A percentile compares a stretch with the other conserved stretches of the same genome.
phyloP scores from a whole-genome alignment of 306 rosid species.

The Cicer yamashitae region DNA sequence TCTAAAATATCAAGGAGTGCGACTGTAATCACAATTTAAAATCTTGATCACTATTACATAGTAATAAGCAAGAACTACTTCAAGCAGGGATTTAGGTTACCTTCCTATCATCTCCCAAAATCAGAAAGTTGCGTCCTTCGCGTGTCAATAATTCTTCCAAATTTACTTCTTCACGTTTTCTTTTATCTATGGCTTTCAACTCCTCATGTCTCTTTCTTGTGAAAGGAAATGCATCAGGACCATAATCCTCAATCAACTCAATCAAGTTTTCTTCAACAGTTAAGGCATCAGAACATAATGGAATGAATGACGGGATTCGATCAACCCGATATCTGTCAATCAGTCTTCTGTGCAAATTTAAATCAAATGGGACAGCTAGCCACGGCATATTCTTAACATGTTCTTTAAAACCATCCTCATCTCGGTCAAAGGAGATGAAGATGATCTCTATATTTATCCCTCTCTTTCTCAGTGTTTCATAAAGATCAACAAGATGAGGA shows the following conservation, averaged over 20 bases:
- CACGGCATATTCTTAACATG: constrained; percentile 81
- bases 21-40: neutral
- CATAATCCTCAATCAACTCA: constrained; percentile 83
- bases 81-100: constrained; percentile 44
- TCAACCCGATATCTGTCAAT: constrained; percentile 57
- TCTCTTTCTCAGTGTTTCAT: constrained; percentile 54
- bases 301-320: constrained; percentile 78
- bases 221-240: constrained; percentile 89
- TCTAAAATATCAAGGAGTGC: neutral
- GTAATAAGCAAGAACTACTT: neutral
- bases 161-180: constrained; percentile 67
- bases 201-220: constrained; percentile 72
- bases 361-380: constrained; percentile 78
- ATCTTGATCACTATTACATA: neutral
- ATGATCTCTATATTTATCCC: constrained; percentile 70
- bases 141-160: constrained; percentile 69
- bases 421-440: constrained; percentile 72
- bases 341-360: constrained; percentile 62
- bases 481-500: constrained; percentile 70
- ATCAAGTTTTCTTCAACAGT: constrained; percentile 65
- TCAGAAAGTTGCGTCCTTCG: constrained; percentile 60
- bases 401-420: constrained; percentile 66
- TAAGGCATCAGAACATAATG: constrained; percentile 57
- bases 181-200: constrained; percentile 66
- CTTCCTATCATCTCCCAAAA: constrained; percentile 67